Base-by-base conservation (phyloP, 805 yeast species). In the Dipodascopsis tothii region DNA sequence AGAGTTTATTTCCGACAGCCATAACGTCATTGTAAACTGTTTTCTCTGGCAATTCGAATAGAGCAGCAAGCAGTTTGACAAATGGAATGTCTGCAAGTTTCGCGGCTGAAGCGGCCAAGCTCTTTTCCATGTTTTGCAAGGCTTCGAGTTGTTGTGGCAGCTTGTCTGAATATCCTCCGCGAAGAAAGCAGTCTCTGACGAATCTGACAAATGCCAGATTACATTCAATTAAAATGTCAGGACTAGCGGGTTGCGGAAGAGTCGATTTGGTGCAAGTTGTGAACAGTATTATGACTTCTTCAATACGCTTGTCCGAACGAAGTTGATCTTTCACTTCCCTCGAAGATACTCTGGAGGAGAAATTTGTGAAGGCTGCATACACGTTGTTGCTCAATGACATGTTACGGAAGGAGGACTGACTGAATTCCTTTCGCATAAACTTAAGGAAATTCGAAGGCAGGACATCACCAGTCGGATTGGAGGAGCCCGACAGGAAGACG, bases 401-500 rank as follows among this genome's bases (percentile, higher is more conserved):
- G 30, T 32, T 33, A 7, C 33, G 30, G 20, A 18, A 33, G 16
- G 41, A 39, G 35, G 39, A 46, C 4, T 27, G 33, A 18, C 32
- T 34, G 39, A 46, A n/a, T 18, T 39, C 41, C 20, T 46, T 43
- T 9, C 50, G 32, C 11, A 41, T 30, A 28, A 36, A 33, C 17
- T 37, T 35, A 6, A 46, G 33, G 16, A 46, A 16, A n/a, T 33
- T 32, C 5, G 36, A 3, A 21, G 37, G 39, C 14, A 35, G 21
- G n/a, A 19, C 32, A 28, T 35, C 42, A n/a, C 36, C 36, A n/a
- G 16, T 16, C 23, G 30, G 9, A 14, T 25, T 14, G 30, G 14
- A 9, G 14, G 30, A 25, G 14, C 14, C 11, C 11, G 11, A 20
- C 21, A 23, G 18, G 37, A 7, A 22, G 17, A n/a, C 9, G 30